Evolutionary conservation across 768 basidiomycete genomes (phyloP), one percentile per base, ranked within the genome.

Genomic region (Termitomyces heimii): DNA sequence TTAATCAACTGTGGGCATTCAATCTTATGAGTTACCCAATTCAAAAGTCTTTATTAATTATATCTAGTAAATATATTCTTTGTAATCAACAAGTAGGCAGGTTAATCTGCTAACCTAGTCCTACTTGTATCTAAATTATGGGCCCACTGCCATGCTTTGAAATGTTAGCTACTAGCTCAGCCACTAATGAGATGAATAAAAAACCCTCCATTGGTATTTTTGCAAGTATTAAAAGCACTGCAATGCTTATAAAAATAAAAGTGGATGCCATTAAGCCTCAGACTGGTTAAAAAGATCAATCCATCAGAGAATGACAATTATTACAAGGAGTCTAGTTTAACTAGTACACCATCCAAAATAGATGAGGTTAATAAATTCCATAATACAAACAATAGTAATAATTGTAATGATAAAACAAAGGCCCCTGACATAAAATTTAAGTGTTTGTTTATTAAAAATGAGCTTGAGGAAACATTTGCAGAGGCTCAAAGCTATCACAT

Each of bases 391-490:
- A 35, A 5, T n/a, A n/a, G n/a, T n/a, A n/a, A n/a, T 14, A 14
- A 35, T 16, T 1, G 5, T 16, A 35, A 7, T 35, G 16, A 5
- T 35, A 5, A 16, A n/a, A n/a, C 5, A 35, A 35, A 0, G 0
- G 3, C 5, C 3, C 5, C 14, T 0, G 35, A 35, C 6, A 14
- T 0, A 3, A 35, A 14, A 35, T 0, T 0, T 5, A 3, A 5
- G 0, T 5, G 3, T 14, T 14, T 0, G 0, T 35, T 35, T 14
- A 14, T 5, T 4, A 14, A 35, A 16, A 14, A 5, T 14, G 35
- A 35, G 16, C 1, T 16, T 16, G 35, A 35, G 35, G 35, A 35
- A 4, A 37, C 16, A 1, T 18, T 35, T 18, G 37, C 18, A 0
- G 37, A 37, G 10, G 37, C 37, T 18, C 37, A 18, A 1, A 35